Evolutionary conservation across 2,329 filamentous ascomycete species (phyloP), one percentile per base, ranked within the genome.

Genomic region (Parastagonospora nodorum): DNA sequence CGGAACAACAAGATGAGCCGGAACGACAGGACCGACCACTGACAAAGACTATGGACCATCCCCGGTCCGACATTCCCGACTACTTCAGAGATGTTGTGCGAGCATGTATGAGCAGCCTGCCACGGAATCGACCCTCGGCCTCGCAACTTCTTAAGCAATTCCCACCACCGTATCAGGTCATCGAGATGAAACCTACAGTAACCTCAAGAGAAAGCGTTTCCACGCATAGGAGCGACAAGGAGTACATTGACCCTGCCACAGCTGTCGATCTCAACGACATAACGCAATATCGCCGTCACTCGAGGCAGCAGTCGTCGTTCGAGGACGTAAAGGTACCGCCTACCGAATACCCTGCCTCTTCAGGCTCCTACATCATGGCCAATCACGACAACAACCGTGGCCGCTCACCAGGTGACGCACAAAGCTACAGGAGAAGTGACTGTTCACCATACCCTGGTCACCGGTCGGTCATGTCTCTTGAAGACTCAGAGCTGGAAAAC

Each of bases 1-100:
- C 91, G 1, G 88, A 88, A 67, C 84, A 93, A 60, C 85, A 92
- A 48, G 93, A 97, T 65, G 93, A 97, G 66, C 94, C 94, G 1
- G 94, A 97, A 71, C 81, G 84, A 15, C 86, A 89, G 52, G 83
- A 82, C 36, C 84, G 90, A 15, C 92, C 92, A 0, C 84, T 42
- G 72, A 81, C 9, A 79, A 57, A 56, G 15, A 57, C 61, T 1
- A 51, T 68, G 24, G 57, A 58, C 7, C 60, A 63, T 6, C 56
- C 58, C 27, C 60, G 57, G 11, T 56, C 87, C 24, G 58, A 61
- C n/a, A 82, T 95, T 8, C 94, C 94, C 0, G 78, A 81, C 10
- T 97, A 92, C 81, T 97, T 90, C 72, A 84, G 85, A 52, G 80
- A 83, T 12, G 80, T 96, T 42, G 86, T 96, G 32, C 82, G 86